Percentiles rank a stretch among this genome's conserved stretches.
Evolutionary conservation across 2,329 filamentous ascomycete genomes (phyloP).

Genomic region (Arthrobotrys sphaeroides): DNA sequence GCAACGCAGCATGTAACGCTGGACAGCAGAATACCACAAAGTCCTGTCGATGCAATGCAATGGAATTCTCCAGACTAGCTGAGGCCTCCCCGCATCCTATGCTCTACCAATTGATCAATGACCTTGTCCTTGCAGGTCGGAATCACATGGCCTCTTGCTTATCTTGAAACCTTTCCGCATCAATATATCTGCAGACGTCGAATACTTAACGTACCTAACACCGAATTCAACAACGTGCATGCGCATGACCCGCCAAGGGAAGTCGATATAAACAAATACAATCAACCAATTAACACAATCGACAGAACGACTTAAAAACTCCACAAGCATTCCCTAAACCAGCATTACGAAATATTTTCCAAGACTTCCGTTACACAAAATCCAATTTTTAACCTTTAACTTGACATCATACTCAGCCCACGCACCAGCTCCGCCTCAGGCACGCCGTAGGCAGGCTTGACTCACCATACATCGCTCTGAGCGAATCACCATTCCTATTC

Average conservation of each 20-base stretch:
- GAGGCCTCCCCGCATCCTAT: background rate
- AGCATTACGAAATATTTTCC: background rate
- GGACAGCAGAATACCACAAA: conserved; percentile 20
- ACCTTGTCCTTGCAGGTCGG: background rate
- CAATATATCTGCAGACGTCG: background rate
- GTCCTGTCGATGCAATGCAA: background rate
- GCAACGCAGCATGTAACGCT: conserved; percentile 21
- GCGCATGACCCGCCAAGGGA: no score
- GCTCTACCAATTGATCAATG: background rate
- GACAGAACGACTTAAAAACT: background rate
- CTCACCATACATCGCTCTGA: background rate
- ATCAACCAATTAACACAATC: background rate
- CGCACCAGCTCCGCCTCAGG: background rate
- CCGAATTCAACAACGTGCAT: background rate
- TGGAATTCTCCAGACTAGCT: background rate
- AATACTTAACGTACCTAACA: background rate
- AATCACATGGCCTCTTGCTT: conserved; percentile 4
- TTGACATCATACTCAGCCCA: background rate
- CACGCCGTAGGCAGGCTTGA: conserved; percentile 8
- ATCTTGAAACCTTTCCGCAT: conserved; percentile 5
- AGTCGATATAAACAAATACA: background rate
- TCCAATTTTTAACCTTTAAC: background rate
- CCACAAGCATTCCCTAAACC: background rate
- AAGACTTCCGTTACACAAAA: background rate
- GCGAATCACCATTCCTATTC: background rate